Evolutionary conservation across 2,329 filamentous ascomycete genomes (phyloP), one percentile per base, ranked within the genome.

Genomic region (Aspergillus proliferans): DNA sequence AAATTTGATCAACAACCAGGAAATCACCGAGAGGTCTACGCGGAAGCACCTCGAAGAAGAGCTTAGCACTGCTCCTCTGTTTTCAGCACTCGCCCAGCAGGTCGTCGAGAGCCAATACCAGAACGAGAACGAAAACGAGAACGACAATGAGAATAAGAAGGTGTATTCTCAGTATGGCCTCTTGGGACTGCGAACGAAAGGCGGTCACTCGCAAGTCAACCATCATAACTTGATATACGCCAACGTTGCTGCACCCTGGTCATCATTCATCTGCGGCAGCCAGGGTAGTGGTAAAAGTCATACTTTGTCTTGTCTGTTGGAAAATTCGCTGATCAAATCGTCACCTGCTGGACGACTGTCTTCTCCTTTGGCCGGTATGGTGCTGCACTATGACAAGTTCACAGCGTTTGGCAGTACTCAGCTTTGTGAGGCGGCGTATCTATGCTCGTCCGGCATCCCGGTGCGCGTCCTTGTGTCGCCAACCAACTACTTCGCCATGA

Each of bases 281-380:
- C 81, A 85, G 56, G 82, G 82, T 0, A 78, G 76, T 39, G 82
- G 82, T 0, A 85, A 85, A 57, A 80, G 76, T 18, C 79, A 85
- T 49, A 83, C 81, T 0, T 67, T 83, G 2, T 76, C 79, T 0
- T 81, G 76, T 55, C 67, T 85, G 43, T 67, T 84, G 0, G 80
- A 80, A 40, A 67, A 68, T 21, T 55, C 59, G 1, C 60, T 73
- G 1, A 45, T 71, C 5, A 0, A 47, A 2, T 50, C 58, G 0
- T 66, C 65, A 0, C 52, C 64, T 2, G 59, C 76, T 1, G 77
- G 76, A 1, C 63, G 61, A 2, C 60, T 83, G 0, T 59, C 68
- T 0, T 65, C 66, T 3, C 78, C 79, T 1, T 65, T 82, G 0
- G 71, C 78, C 0, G 79, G 73, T 0, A 55, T 84, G 1, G 74